phyloP scores from a whole-genome alignment of 768 basidiomycete genomes.

The Calocybe indica region DNA sequence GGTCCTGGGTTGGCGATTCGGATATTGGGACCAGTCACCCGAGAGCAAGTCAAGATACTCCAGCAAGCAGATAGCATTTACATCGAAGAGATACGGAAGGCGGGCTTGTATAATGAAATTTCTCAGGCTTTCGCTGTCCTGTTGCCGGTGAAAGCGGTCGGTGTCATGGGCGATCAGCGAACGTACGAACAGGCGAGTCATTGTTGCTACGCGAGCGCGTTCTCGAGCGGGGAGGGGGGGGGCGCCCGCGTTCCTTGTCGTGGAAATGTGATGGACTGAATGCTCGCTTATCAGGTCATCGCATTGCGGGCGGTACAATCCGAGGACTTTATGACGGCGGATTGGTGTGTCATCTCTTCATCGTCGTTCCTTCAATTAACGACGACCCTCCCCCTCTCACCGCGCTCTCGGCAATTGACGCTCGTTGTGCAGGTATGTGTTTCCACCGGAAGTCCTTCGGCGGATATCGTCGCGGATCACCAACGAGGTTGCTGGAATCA shows the following conservation, averaged over 20 bases:
- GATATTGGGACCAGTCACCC: conserved; percentile 92
- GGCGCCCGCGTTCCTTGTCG: conserved; percentile 7
- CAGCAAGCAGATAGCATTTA: conserved; percentile 94
- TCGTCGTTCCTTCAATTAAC: neutral
- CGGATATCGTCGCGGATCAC: conserved; percentile 95
- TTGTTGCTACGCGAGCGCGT: neutral
- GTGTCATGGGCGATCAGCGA: conserved; percentile 94
- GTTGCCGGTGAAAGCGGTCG: conserved; percentile 92
- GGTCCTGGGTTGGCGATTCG: conserved; percentile 98
- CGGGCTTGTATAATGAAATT: conserved; percentile 89
- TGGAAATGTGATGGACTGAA: neutral
- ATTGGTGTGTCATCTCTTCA: conserved; percentile 59
- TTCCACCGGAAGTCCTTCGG: conserved; percentile 84
- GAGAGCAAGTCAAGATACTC: conserved; percentile 85
- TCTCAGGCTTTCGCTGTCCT: conserved; percentile 96
- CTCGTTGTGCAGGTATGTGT: conserved; percentile 73
- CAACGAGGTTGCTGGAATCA: conserved; percentile 95
- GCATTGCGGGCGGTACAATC: conserved; percentile 91
- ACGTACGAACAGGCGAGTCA: conserved; percentile 85
- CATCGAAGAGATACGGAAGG: conserved; percentile 95
- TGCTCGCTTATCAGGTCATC: conserved; percentile 55
- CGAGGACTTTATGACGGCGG: conserved; percentile 99
- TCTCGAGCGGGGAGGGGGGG: neutral
- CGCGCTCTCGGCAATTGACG: no score
- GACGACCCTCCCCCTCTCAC: neutral